phyloP scores from a whole-genome alignment of 139 green algal species.

The Closterium sp. region DNA sequence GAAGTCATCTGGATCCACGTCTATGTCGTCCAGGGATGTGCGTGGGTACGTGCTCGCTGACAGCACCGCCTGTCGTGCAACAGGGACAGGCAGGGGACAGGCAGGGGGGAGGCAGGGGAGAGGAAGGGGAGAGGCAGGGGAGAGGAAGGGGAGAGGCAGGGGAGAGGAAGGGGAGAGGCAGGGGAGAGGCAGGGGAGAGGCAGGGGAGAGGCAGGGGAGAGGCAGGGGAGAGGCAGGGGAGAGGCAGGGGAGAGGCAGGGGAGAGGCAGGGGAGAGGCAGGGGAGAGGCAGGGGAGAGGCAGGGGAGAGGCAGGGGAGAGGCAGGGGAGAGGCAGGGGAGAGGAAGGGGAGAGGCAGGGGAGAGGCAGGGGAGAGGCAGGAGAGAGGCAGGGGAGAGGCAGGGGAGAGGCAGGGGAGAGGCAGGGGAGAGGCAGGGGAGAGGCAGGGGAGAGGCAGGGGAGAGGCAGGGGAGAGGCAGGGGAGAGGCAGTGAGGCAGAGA shows the following conservation, averaged over 20 bases:
- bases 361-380: not conserved
- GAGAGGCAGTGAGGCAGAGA: not conserved
- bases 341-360: not conserved
- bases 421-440: not conserved
- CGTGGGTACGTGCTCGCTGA: not conserved
- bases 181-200: not conserved
- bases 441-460: not conserved
- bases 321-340: not conserved
- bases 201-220: not conserved
- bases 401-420: conserved; percentile 12
- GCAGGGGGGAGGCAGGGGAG: not conserved
- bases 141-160: not conserved
- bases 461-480: not conserved
- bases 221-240: not conserved
- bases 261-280: not conserved
- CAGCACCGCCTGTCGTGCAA: not conserved
- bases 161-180: not conserved
- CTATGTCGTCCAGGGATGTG: not conserved
- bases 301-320: not conserved
- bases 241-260: not conserved
- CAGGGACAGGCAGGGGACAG: too few relatives aligned
- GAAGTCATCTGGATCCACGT: not conserved
- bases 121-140: not conserved
- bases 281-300: not conserved
- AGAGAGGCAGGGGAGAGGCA: conserved; percentile 7